A percentile compares a stretch with the other conserved stretches of the same genome.
phyloP scores from a whole-genome alignment of 805 yeast genomes.

The Saccharomycopsis selenospora region DNA sequence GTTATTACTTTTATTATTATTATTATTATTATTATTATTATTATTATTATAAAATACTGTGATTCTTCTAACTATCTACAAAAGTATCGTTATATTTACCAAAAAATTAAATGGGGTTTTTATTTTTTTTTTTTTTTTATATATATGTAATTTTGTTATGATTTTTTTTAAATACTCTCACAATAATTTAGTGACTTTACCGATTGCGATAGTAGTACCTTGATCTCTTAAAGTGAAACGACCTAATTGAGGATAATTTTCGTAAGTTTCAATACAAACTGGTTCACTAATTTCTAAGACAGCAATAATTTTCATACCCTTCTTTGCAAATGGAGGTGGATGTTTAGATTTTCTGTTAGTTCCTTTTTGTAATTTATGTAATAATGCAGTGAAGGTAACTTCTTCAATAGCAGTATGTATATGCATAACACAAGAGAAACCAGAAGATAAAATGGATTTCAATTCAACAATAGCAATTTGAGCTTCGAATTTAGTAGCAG shows the following conservation, averaged over 20 bases:
- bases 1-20: too few species aligned
- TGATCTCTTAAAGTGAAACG: constrained; percentile 98
- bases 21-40: too few species aligned
- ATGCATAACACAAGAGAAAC: constrained; percentile 98
- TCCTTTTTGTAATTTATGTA: constrained; percentile 93
- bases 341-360: constrained; percentile 94
- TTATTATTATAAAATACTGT: too few species aligned
- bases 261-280: constrained; percentile 88
- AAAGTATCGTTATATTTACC: too few species aligned
- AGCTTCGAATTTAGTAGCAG: constrained; percentile 87
- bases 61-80: too few species aligned
- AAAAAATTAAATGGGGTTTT: too few species aligned
- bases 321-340: constrained; percentile 97
- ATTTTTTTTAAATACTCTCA: too few species aligned
- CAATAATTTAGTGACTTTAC: constrained; percentile 87
- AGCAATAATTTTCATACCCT: constrained; percentile 98
- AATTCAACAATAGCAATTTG: constrained; percentile 96
- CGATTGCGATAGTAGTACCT: constrained; percentile 97
- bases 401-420: constrained; percentile 98
- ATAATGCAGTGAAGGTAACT: constrained; percentile 69
- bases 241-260: constrained; percentile 92
- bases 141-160: too few species aligned
- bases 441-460: constrained; percentile 88
- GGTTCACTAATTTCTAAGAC: constrained; percentile 78
- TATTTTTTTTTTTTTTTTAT: too few species aligned